These are phyloP conservation scores for Saturnispora besseyi DNA, from an alignment of 805 yeast species.

Conservation along the genomic window DNA sequence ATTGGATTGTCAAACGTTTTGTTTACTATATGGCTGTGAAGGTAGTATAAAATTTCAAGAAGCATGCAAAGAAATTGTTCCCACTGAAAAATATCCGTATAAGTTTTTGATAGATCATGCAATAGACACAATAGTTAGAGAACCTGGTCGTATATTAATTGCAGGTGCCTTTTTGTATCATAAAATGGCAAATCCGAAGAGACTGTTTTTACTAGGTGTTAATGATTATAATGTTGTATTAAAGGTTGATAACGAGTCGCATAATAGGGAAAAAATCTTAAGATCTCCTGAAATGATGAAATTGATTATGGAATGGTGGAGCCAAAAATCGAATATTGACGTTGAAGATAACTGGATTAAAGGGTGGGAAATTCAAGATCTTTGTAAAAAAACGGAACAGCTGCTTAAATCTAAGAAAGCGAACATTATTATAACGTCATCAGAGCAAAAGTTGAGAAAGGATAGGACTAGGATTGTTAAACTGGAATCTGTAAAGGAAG, in stretches of 20 bases:
- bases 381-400: slow-evolving; percentile 2
- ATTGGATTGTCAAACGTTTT: slow-evolving; percentile 8
- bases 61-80: slow-evolving; percentile 9
- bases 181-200: slow-evolving; percentile 26
- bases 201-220: slow-evolving; percentile 16
- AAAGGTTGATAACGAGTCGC: slow-evolving; percentile 17
- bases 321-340: slow-evolving; percentile 6
- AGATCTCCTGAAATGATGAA: slow-evolving; percentile 10
- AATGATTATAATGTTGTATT: slow-evolving; percentile 14
- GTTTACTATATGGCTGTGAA: slow-evolving; percentile 17
- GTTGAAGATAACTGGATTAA: slow-evolving; percentile 12
- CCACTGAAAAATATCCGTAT: slow-evolving; percentile 12
- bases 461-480: slow-evolving; percentile 4
- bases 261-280: slow-evolving; percentile 12
- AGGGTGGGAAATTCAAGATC: slow-evolving; percentile 16
- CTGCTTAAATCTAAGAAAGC: slow-evolving; percentile 4
- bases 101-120: slow-evolving; percentile 21
- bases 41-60: slow-evolving; percentile 13
- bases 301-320: slow-evolving; percentile 15
- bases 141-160: slow-evolving; percentile 25
- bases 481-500: neutral
- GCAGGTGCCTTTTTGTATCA: slow-evolving; percentile 30
- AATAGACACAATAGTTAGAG: slow-evolving; percentile 19
- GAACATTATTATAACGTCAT: slow-evolving; percentile 10
- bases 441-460: neutral